Base-by-base conservation (phyloP, 768 basidiomycete genomes). In the Dioszegia aurantiaca region DNA sequence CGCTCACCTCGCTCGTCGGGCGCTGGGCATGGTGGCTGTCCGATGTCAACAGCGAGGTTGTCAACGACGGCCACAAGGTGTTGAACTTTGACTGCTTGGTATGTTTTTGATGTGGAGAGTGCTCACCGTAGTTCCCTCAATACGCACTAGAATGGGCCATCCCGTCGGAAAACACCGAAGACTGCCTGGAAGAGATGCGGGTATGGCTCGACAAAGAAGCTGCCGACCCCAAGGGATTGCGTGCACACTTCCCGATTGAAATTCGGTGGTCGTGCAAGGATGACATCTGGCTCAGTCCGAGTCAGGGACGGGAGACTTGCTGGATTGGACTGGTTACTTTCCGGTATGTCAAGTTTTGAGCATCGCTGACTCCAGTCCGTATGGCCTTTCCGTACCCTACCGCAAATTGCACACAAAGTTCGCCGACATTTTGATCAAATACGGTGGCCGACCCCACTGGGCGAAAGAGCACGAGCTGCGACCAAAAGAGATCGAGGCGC, bases 251-350 rank as follows among this genome's bases (percentile, higher is more conserved):
- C 74, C 88, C 90, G 0, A 82, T 99, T 67, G 95, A 98, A 79
- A 84, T 99, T 53, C 84, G 95, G 10, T 92, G 89, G 75, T 87
- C 90, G 42, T 84, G 85, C 14, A 80, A 81, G 23, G 95, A 98
- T 76, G 89, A 95, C 70, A 88, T 95, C 52, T 97, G 90, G 90
- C 81, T 99, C 30, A 90, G 88, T 73, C 95, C 95, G 1, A 87
- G 87, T 69, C 84, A 84, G 70, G 86, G 86, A 52, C 82, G 84
- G 56, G 80, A 78, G 73, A 92, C 88, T 8, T 88, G 86, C 65
- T 99, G 92, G 88, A 89, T 99, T 59, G 95, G 95, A n/a, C 85
- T 98, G 52, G 84, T 95, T n/a, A 90, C 93, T 71, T 99, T 86
- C 80, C 90, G 90, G 94, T 97, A 58, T 69, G 88, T 78, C 63